phyloP scores from a whole-genome alignment of 73 alveolate genomes.

The Stentor coeruleus region DNA sequence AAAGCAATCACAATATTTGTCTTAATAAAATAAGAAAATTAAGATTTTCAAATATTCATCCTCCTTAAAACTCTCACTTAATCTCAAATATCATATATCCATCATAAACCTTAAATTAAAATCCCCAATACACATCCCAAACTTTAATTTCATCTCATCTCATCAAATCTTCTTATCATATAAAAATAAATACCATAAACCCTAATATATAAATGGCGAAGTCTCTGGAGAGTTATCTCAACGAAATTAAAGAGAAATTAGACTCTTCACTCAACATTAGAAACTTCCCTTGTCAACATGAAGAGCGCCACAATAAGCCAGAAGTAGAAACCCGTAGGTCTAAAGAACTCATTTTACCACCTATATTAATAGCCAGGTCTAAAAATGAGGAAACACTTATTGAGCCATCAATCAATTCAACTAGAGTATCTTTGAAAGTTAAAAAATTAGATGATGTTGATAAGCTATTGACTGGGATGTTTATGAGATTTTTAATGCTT shows the following conservation, averaged over 20 bases:
- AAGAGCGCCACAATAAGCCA: slow-evolving; percentile 68
- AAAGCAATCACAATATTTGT: too few species aligned
- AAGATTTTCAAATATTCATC: too few species aligned
- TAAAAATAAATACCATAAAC: too few species aligned
- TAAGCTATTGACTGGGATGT: slow-evolving; percentile 50
- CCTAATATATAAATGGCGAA: slow-evolving; percentile 48
- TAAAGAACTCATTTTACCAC: slow-evolving; percentile 53
- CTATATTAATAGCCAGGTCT: slow-evolving; percentile 54
- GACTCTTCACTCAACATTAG: slow-evolving; percentile 50
- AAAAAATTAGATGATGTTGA: slow-evolving; percentile 66
- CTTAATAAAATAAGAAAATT: too few species aligned
- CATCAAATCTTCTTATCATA: too few species aligned
- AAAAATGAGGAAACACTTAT: slow-evolving; percentile 61
- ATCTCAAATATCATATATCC: too few species aligned
- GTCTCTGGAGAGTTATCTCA: slow-evolving; percentile 41
- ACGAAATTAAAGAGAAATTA: slow-evolving; percentile 52
- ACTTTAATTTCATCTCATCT: too few species aligned
- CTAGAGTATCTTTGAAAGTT: slow-evolving; percentile 41
- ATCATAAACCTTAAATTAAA: too few species aligned
- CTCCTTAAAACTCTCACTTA: too few species aligned
- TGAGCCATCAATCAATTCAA: slow-evolving; percentile 62
- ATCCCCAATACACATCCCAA: too few species aligned
- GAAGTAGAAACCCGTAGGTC: slow-evolving; percentile 63
- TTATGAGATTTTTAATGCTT: slow-evolving; percentile 53
- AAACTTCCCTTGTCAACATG: slow-evolving; percentile 65